Base-by-base conservation (phyloP, 495 filamentous ascomycete species). In the Xylaria flabelliformis region DNA sequence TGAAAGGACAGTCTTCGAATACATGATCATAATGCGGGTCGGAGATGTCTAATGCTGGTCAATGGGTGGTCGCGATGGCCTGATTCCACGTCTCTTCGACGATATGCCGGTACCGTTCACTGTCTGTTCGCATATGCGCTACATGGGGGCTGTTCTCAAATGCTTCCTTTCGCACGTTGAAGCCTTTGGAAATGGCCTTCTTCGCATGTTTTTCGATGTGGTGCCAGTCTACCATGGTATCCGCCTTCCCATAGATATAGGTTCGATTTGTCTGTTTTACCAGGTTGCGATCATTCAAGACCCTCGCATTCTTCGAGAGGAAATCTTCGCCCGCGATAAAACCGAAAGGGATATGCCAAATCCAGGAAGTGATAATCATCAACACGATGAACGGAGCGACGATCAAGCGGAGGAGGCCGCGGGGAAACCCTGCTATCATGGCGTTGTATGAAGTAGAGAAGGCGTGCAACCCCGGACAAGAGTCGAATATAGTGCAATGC, bases 61-160 rank as follows among this genome's bases (percentile, higher is more conserved):
- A 64, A 53, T 41, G 32, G n/a, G 24, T 15, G 41, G 39, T 12
- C 5, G 34, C 13, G 39, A 36, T 70, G 26, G 68, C 66, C 53
- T 69, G 69, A 42, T 82, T 75, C 83, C 84, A 87, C 0, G 78
- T 78, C 64, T 81, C 74, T 42, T 56, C 75, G 13, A 84, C 75
- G 51, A 79, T 70, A 8, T 65, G 67, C 85, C 85, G 86, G 72
- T 87, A 87, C 58, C 85, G 71, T 69, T 72, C 70, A 73, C 73
- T 62, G 63, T 85, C 79, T 12, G 66, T 73, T 53, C 81, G 77
- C 69, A 77, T 82, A 74, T 83, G 83, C 21, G 80, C 77, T 9
- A 86, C 85, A 74, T 86, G 84, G 32, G 76, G 74, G 4, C 79
- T 81, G 44, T 78, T 69, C 34, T 71, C 76, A 67, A 85, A 84